Conservation (phyloP, 2,329 filamentous ascomycete genomes). For the Phialophora tarda region DNA sequence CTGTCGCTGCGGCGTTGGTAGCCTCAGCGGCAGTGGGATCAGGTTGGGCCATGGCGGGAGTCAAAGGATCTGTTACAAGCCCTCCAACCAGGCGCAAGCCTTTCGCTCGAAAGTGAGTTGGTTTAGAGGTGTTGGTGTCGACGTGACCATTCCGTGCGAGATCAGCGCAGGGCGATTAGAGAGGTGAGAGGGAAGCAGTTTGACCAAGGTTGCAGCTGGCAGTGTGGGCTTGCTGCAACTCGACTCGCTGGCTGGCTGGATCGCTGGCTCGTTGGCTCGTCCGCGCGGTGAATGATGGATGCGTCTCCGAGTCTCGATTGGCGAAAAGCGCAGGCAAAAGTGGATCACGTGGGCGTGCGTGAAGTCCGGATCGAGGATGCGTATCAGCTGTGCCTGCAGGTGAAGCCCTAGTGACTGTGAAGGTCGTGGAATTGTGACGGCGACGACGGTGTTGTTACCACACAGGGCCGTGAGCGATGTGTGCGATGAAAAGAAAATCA, state of each 20-base stretch:
- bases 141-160: constrained; percentile 35
- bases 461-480: constrained; percentile 13
- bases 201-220: constrained; percentile 15
- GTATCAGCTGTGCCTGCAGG: constrained; percentile 17
- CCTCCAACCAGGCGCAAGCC: constrained; percentile 40
- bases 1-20: constrained; percentile 53
- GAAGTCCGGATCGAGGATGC: constrained; percentile 13
- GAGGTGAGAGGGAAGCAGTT: constrained; percentile 13
- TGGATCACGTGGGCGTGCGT: constrained; percentile 33
- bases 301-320: constrained; percentile 26
- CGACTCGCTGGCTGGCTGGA: constrained; percentile 9
- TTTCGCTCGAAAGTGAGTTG: constrained; percentile 40
- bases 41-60: constrained; percentile 32
- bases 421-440: constrained; percentile 9
- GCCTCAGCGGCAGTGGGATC: constrained; percentile 39
- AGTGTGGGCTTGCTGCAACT: constrained; percentile 21
- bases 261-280: constrained; percentile 16
- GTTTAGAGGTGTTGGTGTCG: constrained; percentile 30
- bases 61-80: constrained; percentile 34
- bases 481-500: constrained; percentile 26
- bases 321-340: constrained; percentile 22
- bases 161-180: constrained; percentile 21
- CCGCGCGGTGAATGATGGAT: constrained; percentile 27
- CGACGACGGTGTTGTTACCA: constrained; percentile 23
- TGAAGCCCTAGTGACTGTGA: constrained; percentile 1